Base-by-base conservation (phyloP, 2,329 filamentous ascomycete genomes). In the Phoma herbarum region DNA sequence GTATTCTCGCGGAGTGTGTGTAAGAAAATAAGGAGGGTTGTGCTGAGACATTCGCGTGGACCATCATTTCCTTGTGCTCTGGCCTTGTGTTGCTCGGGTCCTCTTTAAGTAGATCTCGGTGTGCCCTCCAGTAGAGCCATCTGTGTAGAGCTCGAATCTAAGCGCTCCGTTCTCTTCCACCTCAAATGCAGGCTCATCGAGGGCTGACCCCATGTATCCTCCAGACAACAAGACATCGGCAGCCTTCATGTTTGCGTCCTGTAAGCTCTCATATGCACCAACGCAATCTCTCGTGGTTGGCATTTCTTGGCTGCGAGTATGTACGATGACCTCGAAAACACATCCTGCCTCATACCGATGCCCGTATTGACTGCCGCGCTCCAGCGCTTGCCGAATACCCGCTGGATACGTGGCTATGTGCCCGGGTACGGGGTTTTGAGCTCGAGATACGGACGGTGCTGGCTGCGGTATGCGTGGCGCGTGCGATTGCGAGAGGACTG, bases 341-440 rank as follows among this genome's bases (percentile, higher is more conserved):
- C 2, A 33, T 6, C 20, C 50, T 16, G 25, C 12, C 26, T 42
- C n/a, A 22, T 10, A 16, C 3, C 35, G 26, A 16, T 50, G 20
- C 14, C 25, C 41, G 22, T 50, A 59, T 7, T 46, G 50, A 5
- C 18, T 49, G 25, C 45, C 26, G 6, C 29, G 39, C 23, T 54
- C 45, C 16, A 59, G 33, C 8, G 50, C 51, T 20, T 39, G 39
- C n/a, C 50, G 50, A 45, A 59, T 50, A 12, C 18, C 42, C 23
- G 4, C n/a, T 35, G 63, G 65, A 25, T 66, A 67, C 25, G 64
- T 66, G 11, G 23, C 41, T 20, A 62, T 28, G 18, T 58, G 43
- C 20, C 57, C 64, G 8, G 55, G 49, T 10, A 58, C 41, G 9
- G 54, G 46, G n/a, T 31, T 51, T 35, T 11, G 12, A 9, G 9